Conservation (phyloP, 2,329 filamentous ascomycete species). For the Trichoderma cornu-damae region DNA sequence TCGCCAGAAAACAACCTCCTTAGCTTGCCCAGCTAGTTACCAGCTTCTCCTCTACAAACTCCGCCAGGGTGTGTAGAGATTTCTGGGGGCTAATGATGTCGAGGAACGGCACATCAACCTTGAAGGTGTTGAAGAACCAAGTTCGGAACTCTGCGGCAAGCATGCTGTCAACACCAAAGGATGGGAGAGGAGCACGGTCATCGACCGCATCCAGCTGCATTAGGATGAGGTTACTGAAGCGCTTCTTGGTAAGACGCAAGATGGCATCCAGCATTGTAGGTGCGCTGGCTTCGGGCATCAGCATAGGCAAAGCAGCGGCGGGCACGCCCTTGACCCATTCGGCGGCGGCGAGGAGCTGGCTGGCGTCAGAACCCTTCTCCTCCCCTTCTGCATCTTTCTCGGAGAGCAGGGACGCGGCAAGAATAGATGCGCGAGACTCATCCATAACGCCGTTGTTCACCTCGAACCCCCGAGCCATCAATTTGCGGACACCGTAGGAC, state of each 20-base stretch:
- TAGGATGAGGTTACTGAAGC: conserved; percentile 25
- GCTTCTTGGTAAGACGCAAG: conserved; percentile 13
- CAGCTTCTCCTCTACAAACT: conserved; percentile 5
- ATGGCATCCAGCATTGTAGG: conserved; percentile 14
- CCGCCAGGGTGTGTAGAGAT: conserved; percentile 15
- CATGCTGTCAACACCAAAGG: conserved; percentile 39
- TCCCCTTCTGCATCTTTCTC: conserved; percentile 7
- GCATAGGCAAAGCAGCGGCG: neutral
- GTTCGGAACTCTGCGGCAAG: conserved; percentile 37
- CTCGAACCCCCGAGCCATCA: conserved; percentile 23
- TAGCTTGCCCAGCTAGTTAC: neutral
- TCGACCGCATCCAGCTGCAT: conserved; percentile 28
- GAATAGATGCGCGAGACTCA: conserved; percentile 23
- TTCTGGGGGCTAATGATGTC: conserved; percentile 10
- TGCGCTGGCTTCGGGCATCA: conserved; percentile 7
- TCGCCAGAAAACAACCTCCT: neutral
- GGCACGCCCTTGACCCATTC: conserved; percentile 1
- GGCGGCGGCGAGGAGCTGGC: neutral
- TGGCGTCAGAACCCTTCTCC: conserved; percentile 7
- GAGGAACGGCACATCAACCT: conserved; percentile 29
- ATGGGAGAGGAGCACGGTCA: conserved; percentile 24
- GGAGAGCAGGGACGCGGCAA: conserved; percentile 16
- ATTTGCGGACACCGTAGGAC: conserved; percentile 21
- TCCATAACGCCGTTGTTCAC: conserved; percentile 16
- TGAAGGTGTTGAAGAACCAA: conserved; percentile 32